A percentile compares a stretch with the other conserved stretches of the same genome.
Evolutionary conservation across 495 filamentous ascomycete species (phyloP).

Genomic region (Talaromyces nanjingensis): DNA sequence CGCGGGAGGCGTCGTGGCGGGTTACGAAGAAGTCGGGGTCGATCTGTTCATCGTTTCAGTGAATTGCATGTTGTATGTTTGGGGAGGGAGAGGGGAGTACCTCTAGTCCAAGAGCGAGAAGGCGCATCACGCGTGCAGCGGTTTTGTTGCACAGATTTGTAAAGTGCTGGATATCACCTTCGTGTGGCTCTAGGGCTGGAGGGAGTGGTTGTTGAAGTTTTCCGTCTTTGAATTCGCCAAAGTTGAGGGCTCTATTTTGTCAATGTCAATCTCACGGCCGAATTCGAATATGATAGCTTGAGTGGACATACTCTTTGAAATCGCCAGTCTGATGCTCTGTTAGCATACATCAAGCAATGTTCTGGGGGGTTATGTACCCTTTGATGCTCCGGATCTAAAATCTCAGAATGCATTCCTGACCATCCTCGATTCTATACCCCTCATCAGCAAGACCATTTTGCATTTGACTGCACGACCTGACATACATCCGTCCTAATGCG

Average conservation of each 20-base stretch:
- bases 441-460: constrained; percentile 10
- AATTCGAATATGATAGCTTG: too few species aligned
- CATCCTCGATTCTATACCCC: constrained; percentile 69
- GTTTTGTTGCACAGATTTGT: constrained; percentile 62
- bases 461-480: background rate
- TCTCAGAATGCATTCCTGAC: constrained; percentile 83
- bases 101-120: constrained; percentile 70
- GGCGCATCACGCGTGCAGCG: constrained; percentile 60
- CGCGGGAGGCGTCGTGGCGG: constrained; percentile 54
- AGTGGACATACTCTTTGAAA: constrained; percentile 69
- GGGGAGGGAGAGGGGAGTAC: constrained; percentile 25
- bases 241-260: constrained; percentile 70
- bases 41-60: constrained; percentile 22
- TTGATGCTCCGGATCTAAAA: constrained; percentile 76
- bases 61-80: background rate
- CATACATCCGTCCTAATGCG: constrained; percentile 60
- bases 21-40: constrained; percentile 62
- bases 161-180: constrained; percentile 58
- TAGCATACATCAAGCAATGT: background rate
- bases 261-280: too few species aligned
- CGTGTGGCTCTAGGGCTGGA: constrained; percentile 48
- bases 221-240: constrained; percentile 66
- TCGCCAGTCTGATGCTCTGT: constrained; percentile 61
- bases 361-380: constrained; percentile 43
- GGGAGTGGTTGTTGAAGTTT: constrained; percentile 81